Conservation (phyloP, 805 yeast genomes). For the Tetrapisispora iriomotensis region DNA sequence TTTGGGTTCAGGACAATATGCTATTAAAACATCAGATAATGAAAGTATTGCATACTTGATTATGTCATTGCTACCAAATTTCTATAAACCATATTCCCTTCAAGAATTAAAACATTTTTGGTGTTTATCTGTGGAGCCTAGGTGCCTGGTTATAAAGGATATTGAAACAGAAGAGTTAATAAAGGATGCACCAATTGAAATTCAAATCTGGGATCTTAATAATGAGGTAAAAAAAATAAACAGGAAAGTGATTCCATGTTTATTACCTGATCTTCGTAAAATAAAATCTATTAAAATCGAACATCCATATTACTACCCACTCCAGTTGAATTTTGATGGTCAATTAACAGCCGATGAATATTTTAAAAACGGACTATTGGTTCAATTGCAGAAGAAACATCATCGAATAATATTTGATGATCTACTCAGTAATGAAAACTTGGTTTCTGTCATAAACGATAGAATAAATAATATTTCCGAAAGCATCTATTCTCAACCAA, state of each 20-base stretch:
- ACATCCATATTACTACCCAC: conserved; percentile 43
- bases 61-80: conserved; percentile 62
- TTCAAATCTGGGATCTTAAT: conserved; percentile 25
- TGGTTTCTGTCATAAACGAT: background rate
- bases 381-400: conserved; percentile 17
- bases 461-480: background rate
- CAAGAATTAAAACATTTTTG: conserved; percentile 87
- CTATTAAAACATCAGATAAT: conserved; percentile 52
- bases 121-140: conserved; percentile 71
- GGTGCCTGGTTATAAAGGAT: conserved; percentile 74
- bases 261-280: conserved; percentile 49
- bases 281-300: conserved; percentile 40
- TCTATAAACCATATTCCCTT: conserved; percentile 39
- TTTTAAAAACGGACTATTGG: conserved; percentile 22
- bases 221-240: conserved; percentile 27
- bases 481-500: background rate
- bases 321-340: conserved; percentile 32
- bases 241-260: conserved; percentile 47
- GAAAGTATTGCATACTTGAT: conserved; percentile 36
- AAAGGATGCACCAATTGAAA: conserved; percentile 33
- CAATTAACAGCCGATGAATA: conserved; percentile 17
- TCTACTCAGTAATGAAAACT: background rate
- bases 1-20: conserved; percentile 87
- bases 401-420: background rate
- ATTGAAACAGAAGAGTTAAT: conserved; percentile 50